Conservation (phyloP, 805 yeast species). For the Nakazawaea populi region DNA sequence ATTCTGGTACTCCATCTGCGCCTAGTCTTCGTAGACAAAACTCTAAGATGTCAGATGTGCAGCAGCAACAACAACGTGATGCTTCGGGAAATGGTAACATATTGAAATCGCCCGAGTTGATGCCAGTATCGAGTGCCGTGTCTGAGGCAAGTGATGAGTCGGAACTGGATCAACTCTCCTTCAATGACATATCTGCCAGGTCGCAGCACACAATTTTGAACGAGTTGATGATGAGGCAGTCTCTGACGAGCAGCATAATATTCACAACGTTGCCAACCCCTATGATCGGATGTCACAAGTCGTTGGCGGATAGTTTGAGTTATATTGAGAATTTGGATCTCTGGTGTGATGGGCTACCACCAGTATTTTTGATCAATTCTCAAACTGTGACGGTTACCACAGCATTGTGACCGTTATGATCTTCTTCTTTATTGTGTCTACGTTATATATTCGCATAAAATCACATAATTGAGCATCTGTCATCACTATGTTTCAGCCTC, state of each 20-base stretch:
- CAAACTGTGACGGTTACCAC: conserved; percentile 96
- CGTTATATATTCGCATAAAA: no score
- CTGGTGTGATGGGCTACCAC: conserved; percentile 82
- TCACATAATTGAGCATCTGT: no score
- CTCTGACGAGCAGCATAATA: conserved; percentile 63
- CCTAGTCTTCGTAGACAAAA: conserved; percentile 11
- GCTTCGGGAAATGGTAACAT: neutral
- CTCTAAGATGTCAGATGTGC: conserved; percentile 11
- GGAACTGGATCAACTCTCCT: conserved; percentile 30
- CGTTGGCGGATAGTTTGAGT: conserved; percentile 61
- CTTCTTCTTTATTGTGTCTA: no score
- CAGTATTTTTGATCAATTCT: conserved; percentile 76
- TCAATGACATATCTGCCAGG: conserved; percentile 85
- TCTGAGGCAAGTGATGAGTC: neutral
- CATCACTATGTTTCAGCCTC: no score
- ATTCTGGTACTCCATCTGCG: conserved; percentile 9
- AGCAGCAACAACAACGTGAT: conserved; percentile 5
- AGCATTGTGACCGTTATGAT: conserved; percentile 44
- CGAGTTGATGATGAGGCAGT: conserved; percentile 68
- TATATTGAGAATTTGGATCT: conserved; percentile 71
- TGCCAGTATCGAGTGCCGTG: neutral
- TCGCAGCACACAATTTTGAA: conserved; percentile 88
- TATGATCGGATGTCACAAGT: conserved; percentile 69
- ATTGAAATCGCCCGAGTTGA: conserved; percentile 3
- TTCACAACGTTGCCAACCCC: conserved; percentile 93